Conservation (phyloP, 768 basidiomycete genomes). For the Termitomyces sp. region DNA sequence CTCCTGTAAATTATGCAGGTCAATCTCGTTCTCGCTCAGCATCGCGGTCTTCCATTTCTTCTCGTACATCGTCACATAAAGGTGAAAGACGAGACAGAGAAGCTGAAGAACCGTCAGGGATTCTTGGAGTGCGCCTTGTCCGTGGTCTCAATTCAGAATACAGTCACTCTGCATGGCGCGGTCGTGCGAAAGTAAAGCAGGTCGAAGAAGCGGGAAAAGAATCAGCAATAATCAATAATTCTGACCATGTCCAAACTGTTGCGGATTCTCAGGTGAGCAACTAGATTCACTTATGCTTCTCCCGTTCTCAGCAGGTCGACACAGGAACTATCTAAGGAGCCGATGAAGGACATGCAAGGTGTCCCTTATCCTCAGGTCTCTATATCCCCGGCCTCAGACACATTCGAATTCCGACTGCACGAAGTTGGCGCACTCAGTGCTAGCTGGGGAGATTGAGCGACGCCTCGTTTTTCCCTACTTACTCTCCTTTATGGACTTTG, state of each 20-base stretch:
- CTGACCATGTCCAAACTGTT: not conserved
- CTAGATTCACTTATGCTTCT: not conserved
- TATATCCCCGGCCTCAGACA: conserved; percentile 9
- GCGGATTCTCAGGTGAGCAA: not conserved
- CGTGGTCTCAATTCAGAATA: not conserved
- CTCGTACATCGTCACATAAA: conserved; percentile 7
- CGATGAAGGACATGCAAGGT: not conserved
- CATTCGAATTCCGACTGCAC: conserved; percentile 7
- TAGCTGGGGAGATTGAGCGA: conserved; percentile 13
- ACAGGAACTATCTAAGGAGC: not conserved
- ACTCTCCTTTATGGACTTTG: not conserved
- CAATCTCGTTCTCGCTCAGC: conserved; percentile 9
- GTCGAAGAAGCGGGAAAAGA: not conserved
- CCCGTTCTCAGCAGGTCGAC: not conserved
- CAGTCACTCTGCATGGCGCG: conserved; percentile 8
- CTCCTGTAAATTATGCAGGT: conserved; percentile 15
- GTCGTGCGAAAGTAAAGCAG: conserved; percentile 15
- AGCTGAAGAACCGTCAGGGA: conserved; percentile 8
- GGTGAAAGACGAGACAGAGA: not conserved
- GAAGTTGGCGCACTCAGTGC: conserved; percentile 12
- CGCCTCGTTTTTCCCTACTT: not conserved
- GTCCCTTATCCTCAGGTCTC: conserved; percentile 3
- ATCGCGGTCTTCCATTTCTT: conserved; percentile 10
- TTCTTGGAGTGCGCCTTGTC: conserved; percentile 22
- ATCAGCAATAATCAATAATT: not conserved